A percentile compares a stretch with the other conserved stretches of the same genome.
phyloP scores from a whole-genome alignment of 306 rosid species.

The Pachyrhizus erosus region DNA sequence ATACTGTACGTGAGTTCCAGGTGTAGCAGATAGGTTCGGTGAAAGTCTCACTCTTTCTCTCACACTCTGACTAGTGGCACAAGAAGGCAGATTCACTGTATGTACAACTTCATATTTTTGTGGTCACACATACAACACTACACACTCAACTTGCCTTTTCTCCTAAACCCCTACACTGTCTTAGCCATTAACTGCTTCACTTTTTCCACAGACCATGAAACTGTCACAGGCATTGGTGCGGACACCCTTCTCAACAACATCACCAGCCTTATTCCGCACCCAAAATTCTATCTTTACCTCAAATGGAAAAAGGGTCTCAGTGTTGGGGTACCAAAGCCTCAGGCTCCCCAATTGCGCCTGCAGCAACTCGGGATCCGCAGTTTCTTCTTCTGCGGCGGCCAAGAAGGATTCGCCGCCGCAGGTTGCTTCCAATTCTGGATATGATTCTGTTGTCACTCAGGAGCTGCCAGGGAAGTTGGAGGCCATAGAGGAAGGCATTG shows the following conservation, averaged over 20 bases:
- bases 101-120: not conserved
- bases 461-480: constrained; percentile 36
- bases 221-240: constrained; percentile 49
- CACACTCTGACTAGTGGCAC: not conserved
- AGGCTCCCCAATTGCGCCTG: constrained; percentile 42
- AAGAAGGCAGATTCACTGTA: not conserved
- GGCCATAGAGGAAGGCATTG: constrained; percentile 62
- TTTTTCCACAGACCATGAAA: constrained; percentile 46
- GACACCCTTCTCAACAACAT: constrained; percentile 37
- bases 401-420: constrained; percentile 39
- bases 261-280: constrained; percentile 10
- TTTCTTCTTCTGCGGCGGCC: constrained; percentile 51
- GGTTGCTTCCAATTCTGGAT: constrained; percentile 42
- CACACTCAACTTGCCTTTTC: not conserved
- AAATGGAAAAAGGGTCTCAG: constrained; percentile 40
- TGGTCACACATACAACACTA: not conserved
- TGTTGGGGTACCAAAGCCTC: constrained; percentile 24
- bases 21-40: not conserved
- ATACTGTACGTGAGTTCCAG: not conserved
- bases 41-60: not conserved
- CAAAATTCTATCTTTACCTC: constrained; percentile 37
- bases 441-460: constrained; percentile 36
- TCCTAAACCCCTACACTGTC: not conserved
- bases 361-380: constrained; percentile 46
- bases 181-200: not conserved